A percentile compares a stretch with the other conserved stretches of the same genome.
Conservation (phyloP, 805 yeast species). For the Myxozyma kluyveri region DNA sequence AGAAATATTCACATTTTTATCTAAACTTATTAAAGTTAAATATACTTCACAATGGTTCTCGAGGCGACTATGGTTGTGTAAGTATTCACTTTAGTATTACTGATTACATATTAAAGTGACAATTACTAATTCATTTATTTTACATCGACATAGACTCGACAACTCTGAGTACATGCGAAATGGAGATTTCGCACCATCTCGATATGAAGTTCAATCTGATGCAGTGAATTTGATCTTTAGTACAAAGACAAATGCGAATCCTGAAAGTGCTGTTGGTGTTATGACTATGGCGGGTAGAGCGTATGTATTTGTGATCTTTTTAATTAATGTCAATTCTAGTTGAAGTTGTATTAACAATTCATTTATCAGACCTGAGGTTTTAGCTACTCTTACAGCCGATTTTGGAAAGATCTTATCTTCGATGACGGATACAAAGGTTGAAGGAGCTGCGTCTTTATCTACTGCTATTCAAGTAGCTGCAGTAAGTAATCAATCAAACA, state of each 20-base stretch:
- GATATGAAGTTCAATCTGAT: slow-evolving; percentile 90
- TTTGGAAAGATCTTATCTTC: slow-evolving; percentile 83
- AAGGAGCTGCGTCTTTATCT: slow-evolving; percentile 65
- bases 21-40: too few relatives aligned
- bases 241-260: slow-evolving; percentile 81
- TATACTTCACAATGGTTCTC: slow-evolving; percentile 57
- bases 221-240: slow-evolving; percentile 84
- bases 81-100: too few relatives aligned
- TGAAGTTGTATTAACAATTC: slow-evolving; percentile 16
- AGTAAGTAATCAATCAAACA: slow-evolving; percentile 24
- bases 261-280: slow-evolving; percentile 91
- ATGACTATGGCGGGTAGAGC: slow-evolving; percentile 78
- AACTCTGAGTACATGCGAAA: slow-evolving; percentile 94
- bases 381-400: slow-evolving; percentile 82
- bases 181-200: slow-evolving; percentile 85
- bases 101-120: not conserved
- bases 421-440: slow-evolving; percentile 68
- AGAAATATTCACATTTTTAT: too few relatives aligned
- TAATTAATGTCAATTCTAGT: not conserved
- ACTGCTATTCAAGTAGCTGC: slow-evolving; percentile 92
- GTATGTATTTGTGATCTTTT: slow-evolving; percentile 12
- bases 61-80: slow-evolving; percentile 92
- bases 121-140: not conserved
- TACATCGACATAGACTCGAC: slow-evolving; percentile 52
- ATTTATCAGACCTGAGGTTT: slow-evolving; percentile 67